Base-by-base conservation (phyloP, 2,329 filamentous ascomycete species). In the Biscogniauxia sp. region DNA sequence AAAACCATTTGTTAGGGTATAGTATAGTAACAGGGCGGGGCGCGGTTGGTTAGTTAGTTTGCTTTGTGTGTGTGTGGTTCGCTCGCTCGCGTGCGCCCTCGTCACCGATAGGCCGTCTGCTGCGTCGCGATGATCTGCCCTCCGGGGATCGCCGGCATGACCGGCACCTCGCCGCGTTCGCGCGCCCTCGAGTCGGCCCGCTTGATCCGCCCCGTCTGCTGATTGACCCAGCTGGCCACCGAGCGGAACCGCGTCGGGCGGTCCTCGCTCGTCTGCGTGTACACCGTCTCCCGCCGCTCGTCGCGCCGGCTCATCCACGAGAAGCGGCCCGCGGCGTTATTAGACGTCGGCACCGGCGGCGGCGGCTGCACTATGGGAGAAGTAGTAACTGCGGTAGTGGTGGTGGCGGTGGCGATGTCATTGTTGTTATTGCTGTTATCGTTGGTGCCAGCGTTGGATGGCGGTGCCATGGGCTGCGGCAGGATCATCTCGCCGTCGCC, bases 161-260 rank as follows among this genome's bases (percentile, higher is more conserved):
- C 64, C 11, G 69, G 69, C 7, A 71, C 61, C 53, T 71, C 68
- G 50, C 68, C 68, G 19, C 69, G 61, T 53, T 73, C 73, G 49
- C 71, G 62, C 8, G 70, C 70, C 50, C 75, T 76, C 59, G 78
- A 76, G 66, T 79, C 76, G 1, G 78, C 80, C 25, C 80, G 77
- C 67, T 79, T 80, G 28, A 86, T 71, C 2, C 84, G 79, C 2
- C 81, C 81, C 8, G 81, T 82, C 72, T 89, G 87, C 69, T 89
- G 85, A 65, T 82, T 81, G 1, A 90, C 86, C 87, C 87, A 90
- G 28, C 84, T 87, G 59, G 78, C 80, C 59, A 89, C 78, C 6
- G 78, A 81, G 41, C 84, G 80, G 71, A 88, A 89, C 4, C 82
- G 80, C 15, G 83, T 77, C 5, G 83, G 80, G 52, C 74, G 72